phyloP scores from a whole-genome alignment of 257 asterid genomes.

The Plantago ovata region DNA sequence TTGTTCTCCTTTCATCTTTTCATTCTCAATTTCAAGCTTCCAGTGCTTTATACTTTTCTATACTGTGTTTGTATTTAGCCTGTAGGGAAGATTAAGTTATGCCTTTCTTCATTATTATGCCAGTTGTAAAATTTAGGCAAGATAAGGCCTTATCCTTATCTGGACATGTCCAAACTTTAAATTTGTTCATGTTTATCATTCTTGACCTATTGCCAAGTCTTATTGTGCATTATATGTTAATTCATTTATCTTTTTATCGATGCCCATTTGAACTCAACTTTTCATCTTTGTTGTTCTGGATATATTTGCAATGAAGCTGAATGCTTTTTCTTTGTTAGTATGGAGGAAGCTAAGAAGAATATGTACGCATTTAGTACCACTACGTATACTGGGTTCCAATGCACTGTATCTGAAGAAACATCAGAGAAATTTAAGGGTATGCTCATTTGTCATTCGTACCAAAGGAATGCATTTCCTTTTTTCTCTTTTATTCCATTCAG shows the following conservation, averaged over 20 bases:
- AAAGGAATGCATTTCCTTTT: neutral
- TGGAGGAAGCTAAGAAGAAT: slow-evolving; percentile 99
- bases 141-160: neutral
- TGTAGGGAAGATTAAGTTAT: no score
- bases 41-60: no score
- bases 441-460: slow-evolving; percentile 10
- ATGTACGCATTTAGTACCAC: slow-evolving; percentile 99
- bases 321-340: slow-evolving; percentile 36
- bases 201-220: no score
- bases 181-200: neutral
- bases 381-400: slow-evolving; percentile 94
- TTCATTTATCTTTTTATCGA: no score
- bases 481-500: neutral
- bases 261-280: no score
- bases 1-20: neutral
- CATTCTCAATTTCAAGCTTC: neutral
- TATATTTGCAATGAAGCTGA: slow-evolving; percentile 12
- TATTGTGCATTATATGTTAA: no score
- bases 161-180: slow-evolving; percentile 1
- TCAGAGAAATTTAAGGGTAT: slow-evolving; percentile 95
- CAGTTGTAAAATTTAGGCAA: no score
- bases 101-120: no score
- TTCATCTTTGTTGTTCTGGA: no score
- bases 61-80: no score
- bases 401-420: slow-evolving; percentile 96